These are phyloP conservation scores for bread wheat (Triticum aestivum) DNA, from an alignment of 176 grass and related monocot genomes.

Conservation along the genomic window IWGSC_CS_RefSeq_v2.1 NC_057806.1:28382985-28383484, in stretches of 20 bases:
- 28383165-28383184: not conserved
- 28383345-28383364: not conserved
- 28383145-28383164: not conserved
- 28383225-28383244: not conserved
- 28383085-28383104: too few relatives aligned
- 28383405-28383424: not conserved
- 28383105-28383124: too few relatives aligned
- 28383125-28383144: too few relatives aligned
- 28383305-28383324: not conserved
- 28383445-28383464: slow-evolving; percentile 8
- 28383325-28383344: slow-evolving; percentile 1
- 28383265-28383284: not conserved
- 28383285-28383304: slow-evolving; percentile 5
- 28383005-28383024: slow-evolving; percentile 1
- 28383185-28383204: slow-evolving; percentile 3
- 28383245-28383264: not conserved
- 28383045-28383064: too few relatives aligned
- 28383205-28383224: not conserved
- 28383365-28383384: slow-evolving; percentile 17
- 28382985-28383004: slow-evolving; percentile 3
- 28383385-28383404: not conserved
- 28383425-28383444: not conserved
- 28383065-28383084: too few relatives aligned
- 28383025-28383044: not conserved
- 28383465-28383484: not conserved